phyloP scores from a whole-genome alignment of 192 early-diverging fungal genomes.

The Globomyces pollinis-pini region DNA sequence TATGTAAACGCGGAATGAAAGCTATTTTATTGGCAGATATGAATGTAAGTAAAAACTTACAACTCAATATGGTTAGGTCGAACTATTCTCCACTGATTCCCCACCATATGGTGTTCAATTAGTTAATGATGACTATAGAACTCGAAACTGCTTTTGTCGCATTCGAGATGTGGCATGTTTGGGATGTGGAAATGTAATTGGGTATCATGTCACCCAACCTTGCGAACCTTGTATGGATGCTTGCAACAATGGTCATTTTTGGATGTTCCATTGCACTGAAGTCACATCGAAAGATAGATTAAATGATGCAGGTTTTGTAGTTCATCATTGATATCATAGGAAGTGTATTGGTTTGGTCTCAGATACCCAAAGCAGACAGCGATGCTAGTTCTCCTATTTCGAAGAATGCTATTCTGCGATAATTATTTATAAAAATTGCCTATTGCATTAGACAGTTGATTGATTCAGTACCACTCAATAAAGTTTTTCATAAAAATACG shows the following conservation, averaged over 20 bases:
- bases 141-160: conserved; percentile 61
- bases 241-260: conserved; percentile 96
- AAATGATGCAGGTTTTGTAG: neutral
- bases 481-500: neutral
- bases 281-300: conserved; percentile 2
- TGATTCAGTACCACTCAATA: conserved; percentile 1
- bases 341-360: neutral
- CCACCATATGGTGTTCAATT: conserved; percentile 52
- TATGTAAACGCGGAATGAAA: conserved; percentile 65
- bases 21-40: conserved; percentile 67
- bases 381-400: neutral
- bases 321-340: neutral
- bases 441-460: no score
- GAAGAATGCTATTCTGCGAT: conserved; percentile 1
- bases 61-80: conserved; percentile 18
- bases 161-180: conserved; percentile 69
- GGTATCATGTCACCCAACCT: conserved; percentile 75
- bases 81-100: conserved; percentile 64
- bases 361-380: conserved; percentile 11
- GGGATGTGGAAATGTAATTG: conserved; percentile 59
- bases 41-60: conserved; percentile 17
- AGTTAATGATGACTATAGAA: conserved; percentile 65
- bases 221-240: conserved; percentile 78
- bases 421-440: neutral
- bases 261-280: conserved; percentile 77